Evolutionary conservation across 768 basidiomycete species (phyloP).

Genomic region (Kwoniella sp.): DNA sequence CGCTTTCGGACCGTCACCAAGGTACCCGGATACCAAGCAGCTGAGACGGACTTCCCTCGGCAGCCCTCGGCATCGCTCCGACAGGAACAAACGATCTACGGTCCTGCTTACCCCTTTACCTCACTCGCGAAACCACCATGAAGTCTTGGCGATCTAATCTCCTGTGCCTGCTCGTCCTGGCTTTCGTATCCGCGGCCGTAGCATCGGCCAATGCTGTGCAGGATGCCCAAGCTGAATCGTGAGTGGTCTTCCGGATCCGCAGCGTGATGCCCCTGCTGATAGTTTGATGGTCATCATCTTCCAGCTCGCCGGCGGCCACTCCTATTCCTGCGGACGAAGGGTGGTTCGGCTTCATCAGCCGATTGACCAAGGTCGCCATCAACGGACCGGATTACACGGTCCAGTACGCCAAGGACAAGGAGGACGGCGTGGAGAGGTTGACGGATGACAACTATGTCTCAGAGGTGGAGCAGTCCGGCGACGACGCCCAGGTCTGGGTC

Average conservation of each 20-base stretch:
- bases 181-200: conserved; percentile 14
- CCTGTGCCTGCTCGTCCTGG: conserved; percentile 1
- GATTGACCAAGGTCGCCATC: neutral
- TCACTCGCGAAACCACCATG: neutral
- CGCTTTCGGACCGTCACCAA: too few species aligned
- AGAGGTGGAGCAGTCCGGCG: conserved; percentile 27
- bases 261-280: too few species aligned
- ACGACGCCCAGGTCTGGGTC: conserved; percentile 68
- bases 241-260: too few species aligned
- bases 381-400: conserved; percentile 2
- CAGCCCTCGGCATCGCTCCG: too few species aligned
- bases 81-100: too few species aligned
- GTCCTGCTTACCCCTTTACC: neutral
- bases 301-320: neutral
- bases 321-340: too few species aligned
- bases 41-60: too few species aligned
- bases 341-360: neutral
- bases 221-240: neutral
- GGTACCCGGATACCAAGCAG: too few species aligned
- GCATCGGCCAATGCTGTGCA: neutral
- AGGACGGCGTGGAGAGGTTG: conserved; percentile 65
- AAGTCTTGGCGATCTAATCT: conserved; percentile 15
- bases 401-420: conserved; percentile 52
- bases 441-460: conserved; percentile 76
- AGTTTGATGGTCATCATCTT: neutral